Evolutionary conservation across 2,329 filamentous ascomycete genomes (phyloP).

Genomic region (Microdochium nivale): DNA sequence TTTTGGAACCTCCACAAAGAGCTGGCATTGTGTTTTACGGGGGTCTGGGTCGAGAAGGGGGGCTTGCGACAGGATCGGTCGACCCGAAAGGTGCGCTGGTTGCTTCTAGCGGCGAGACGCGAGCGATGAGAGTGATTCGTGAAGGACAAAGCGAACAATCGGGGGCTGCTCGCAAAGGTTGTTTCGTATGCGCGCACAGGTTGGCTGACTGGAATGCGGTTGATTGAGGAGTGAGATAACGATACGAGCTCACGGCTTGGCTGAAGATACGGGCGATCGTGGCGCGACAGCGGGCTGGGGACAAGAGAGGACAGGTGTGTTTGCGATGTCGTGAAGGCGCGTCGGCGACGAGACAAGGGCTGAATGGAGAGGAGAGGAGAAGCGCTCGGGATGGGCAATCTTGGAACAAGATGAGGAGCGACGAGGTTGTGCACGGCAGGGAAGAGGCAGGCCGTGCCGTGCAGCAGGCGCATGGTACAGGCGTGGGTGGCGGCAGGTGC

Average conservation of each 20-base stretch:
- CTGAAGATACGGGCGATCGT: not conserved
- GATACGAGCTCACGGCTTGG: not conserved
- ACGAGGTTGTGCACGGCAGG: not conserved
- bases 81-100: not conserved
- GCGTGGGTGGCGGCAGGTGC: not conserved
- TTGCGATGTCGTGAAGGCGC: not conserved
- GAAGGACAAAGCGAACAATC: not conserved
- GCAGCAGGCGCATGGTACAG: too few species aligned
- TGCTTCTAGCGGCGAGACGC: not conserved
- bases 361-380: not conserved
- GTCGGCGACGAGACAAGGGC: not conserved
- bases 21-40: constrained; percentile 25
- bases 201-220: not conserved
- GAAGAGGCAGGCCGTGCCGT: not conserved
- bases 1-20: constrained; percentile 67
- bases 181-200: not conserved
- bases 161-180: not conserved
- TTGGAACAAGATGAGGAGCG: constrained; percentile 1
- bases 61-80: constrained; percentile 1
- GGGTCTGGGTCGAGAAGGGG: not conserved
- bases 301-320: not conserved
- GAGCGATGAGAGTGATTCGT: not conserved
- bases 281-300: not conserved
- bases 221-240: not conserved
- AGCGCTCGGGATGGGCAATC: not conserved